These are phyloP conservation scores for Jasminum sambac DNA, from an alignment of 257 asterid genomes.

Conservation along the genomic window DNA sequence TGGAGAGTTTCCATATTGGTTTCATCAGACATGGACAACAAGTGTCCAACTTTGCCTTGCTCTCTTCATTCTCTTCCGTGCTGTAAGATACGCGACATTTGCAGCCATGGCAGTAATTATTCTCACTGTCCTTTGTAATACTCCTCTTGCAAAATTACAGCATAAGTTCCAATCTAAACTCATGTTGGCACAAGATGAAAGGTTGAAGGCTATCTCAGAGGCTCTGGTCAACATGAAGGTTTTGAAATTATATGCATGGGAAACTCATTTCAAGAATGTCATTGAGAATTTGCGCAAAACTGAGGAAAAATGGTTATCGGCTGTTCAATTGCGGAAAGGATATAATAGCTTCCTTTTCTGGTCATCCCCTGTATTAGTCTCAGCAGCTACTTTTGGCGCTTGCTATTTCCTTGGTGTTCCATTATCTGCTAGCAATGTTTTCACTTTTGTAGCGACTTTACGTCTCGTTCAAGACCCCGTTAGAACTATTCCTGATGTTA, in stretches of 20 bases:
- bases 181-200: slow-evolving; percentile 81
- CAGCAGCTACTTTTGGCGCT: slow-evolving; percentile 95
- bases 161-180: slow-evolving; percentile 81
- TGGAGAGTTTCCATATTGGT: slow-evolving; percentile 91
- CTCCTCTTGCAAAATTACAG: slow-evolving; percentile 87
- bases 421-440: slow-evolving; percentile 76
- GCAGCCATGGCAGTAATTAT: slow-evolving; percentile 72
- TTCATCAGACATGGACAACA: slow-evolving; percentile 95
- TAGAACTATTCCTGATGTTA: slow-evolving; percentile 83
- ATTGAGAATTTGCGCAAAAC: slow-evolving; percentile 52
- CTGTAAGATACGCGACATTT: slow-evolving; percentile 80
- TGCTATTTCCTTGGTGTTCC: slow-evolving; percentile 79
- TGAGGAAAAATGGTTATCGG: slow-evolving; percentile 75
- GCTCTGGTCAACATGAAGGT: slow-evolving; percentile 92
- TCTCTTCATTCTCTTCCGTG: slow-evolving; percentile 60
- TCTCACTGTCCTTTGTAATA: slow-evolving; percentile 72
- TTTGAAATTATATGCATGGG: slow-evolving; percentile 91
- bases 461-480: slow-evolving; percentile 93
- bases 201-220: slow-evolving; percentile 76
- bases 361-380: slow-evolving; percentile 85
- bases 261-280: slow-evolving; percentile 62
- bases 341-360: slow-evolving; percentile 84
- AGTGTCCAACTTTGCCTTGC: slow-evolving; percentile 78
- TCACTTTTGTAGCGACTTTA: slow-evolving; percentile 89
- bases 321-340: slow-evolving; percentile 75